phyloP scores from a whole-genome alignment of 2,329 filamentous ascomycete species.

The Colletotrichum sp. region DNA sequence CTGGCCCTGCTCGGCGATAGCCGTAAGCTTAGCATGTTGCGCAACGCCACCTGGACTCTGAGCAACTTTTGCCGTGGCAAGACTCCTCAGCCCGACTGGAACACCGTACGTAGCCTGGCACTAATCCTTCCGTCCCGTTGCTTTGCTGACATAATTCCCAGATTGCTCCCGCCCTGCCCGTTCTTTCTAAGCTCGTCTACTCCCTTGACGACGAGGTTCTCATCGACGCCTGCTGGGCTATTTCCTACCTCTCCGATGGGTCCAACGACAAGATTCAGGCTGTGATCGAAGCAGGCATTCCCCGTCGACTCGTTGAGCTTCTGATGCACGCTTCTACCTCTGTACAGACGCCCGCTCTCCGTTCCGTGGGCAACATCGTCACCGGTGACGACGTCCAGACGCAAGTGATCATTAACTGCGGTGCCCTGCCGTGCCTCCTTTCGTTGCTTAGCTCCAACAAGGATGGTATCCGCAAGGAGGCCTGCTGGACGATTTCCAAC shows the following conservation, averaged over 20 bases:
- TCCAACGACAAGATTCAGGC: conserved; percentile 99
- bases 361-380: conserved; percentile 98
- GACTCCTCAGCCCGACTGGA: conserved; percentile 98
- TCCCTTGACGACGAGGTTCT: conserved; percentile 97
- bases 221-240: conserved; percentile 99
- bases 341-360: conserved; percentile 94
- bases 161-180: conserved; percentile 94
- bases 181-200: conserved; percentile 96
- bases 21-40: conserved; percentile 98
- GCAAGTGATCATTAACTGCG: conserved; percentile 99
- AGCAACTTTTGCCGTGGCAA: conserved; percentile 99
- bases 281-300: conserved; percentile 97
- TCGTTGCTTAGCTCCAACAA: conserved; percentile 96
- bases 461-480: conserved; percentile 98
- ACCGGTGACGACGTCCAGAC: conserved; percentile 99
- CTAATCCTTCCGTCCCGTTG: background rate
- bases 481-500: conserved; percentile 99
- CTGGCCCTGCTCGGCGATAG: conserved; percentile 92
- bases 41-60: conserved; percentile 98
- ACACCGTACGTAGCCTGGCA: conserved; percentile 71
- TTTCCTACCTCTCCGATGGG: conserved; percentile 97
- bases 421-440: conserved; percentile 88
- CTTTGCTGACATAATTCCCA: conserved; percentile 38
- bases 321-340: conserved; percentile 98
- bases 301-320: conserved; percentile 92